Percentiles rank a stretch among this genome's conserved stretches.
These are phyloP conservation scores for Blumeria graminis DNA, from an alignment of 2,329 filamentous ascomycete species.

Conservation along the genomic window DNA sequence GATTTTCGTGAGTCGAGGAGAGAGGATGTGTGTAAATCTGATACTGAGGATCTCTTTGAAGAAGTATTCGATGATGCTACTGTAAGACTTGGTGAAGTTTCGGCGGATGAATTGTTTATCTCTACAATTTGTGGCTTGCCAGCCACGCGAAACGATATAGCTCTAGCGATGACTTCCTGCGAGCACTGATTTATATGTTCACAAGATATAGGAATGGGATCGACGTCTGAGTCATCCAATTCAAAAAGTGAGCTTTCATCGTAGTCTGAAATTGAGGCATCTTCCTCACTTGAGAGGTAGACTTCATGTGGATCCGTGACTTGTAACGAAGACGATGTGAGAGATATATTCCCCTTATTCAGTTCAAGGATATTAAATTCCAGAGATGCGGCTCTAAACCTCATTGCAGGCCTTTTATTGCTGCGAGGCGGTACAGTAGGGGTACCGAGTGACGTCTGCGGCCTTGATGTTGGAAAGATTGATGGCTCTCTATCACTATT, in stretches of 20 bases:
- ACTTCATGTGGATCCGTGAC: conserved; percentile 25
- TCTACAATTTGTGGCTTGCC: conserved; percentile 26
- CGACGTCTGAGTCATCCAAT: conserved; percentile 15
- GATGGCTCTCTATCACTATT: neutral
- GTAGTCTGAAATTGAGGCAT: conserved; percentile 36
- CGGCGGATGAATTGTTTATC: conserved; percentile 2
- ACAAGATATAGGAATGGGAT: conserved; percentile 14
- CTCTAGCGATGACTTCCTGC: conserved; percentile 30
- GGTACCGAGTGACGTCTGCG: neutral
- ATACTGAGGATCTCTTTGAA: neutral
- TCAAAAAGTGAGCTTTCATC: conserved; percentile 28
- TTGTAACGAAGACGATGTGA: conserved; percentile 3
- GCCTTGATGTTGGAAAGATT: neutral
- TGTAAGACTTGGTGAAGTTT: neutral
- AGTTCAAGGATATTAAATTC: neutral
- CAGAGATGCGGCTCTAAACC: neutral
- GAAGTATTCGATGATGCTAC: neutral
- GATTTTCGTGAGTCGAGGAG: neutral
- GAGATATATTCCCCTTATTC: conserved; percentile 5
- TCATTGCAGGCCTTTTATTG: neutral
- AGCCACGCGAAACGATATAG: conserved; percentile 32
- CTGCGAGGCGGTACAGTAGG: neutral
- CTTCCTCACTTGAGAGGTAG: conserved; percentile 42
- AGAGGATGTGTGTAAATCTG: neutral
- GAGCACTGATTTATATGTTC: conserved; percentile 9